Conservation (phyloP, 225 moss, liverwort and hornwort genomes). For the Pseudisothecium myosuroides region DNA sequence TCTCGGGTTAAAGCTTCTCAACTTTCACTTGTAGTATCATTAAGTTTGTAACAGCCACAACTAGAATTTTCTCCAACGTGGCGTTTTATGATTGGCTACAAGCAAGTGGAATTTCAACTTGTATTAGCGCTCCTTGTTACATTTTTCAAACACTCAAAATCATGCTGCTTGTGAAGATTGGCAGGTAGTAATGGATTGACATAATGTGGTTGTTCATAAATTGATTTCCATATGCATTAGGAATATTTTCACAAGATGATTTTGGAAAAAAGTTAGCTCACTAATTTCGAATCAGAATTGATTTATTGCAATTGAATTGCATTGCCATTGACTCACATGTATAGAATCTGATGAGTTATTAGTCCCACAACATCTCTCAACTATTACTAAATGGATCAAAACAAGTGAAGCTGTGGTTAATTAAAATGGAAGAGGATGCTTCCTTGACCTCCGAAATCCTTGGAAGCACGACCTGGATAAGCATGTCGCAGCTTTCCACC, state of each 20-base stretch:
- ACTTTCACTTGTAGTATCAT: not conserved
- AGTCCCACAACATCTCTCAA: not conserved
- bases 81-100: not conserved
- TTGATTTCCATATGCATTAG: not conserved
- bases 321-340: not conserved
- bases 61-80: not conserved
- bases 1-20: not conserved
- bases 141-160: not conserved
- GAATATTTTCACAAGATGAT: not conserved
- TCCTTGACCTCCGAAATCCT: not conserved
- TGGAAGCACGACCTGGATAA: not conserved
- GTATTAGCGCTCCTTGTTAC: not conserved
- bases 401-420: not conserved
- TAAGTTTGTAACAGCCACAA: not conserved
- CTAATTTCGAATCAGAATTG: not conserved
- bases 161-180: not conserved
- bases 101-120: not conserved
- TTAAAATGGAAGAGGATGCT: not conserved
- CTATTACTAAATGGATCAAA: not conserved
- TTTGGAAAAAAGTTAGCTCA: not conserved
- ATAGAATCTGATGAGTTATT: not conserved
- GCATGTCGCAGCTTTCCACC: too few species aligned
- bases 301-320: not conserved
- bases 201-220: not conserved
- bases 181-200: not conserved